phyloP scores from a whole-genome alignment of 2,329 filamentous ascomycete species.

The Zasmidium citrigriseum region DNA sequence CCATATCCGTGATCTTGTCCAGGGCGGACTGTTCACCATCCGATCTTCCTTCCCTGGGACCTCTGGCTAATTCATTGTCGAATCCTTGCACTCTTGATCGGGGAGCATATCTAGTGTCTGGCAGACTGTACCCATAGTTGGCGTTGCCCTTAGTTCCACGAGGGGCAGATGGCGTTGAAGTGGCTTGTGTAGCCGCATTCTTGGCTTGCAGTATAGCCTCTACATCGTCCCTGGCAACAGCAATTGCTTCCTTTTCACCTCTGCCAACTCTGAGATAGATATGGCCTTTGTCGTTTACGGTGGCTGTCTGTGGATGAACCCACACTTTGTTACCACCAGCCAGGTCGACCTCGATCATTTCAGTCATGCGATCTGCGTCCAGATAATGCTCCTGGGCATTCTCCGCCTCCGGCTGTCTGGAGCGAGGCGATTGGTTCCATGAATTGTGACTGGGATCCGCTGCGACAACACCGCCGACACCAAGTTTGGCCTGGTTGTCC shows the following conservation, averaged over 20 bases:
- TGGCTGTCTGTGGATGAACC: conserved; percentile 51
- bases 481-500: conserved; percentile 39
- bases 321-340: conserved; percentile 56
- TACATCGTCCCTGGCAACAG: conserved; percentile 32
- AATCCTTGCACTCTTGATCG: conserved; percentile 21
- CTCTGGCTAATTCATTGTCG: conserved; percentile 25
- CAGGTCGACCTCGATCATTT: conserved; percentile 44
- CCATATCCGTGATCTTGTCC: not conserved
- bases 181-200: conserved; percentile 13
- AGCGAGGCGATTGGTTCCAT: conserved; percentile 10
- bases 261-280: conserved; percentile 40
- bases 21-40: not conserved
- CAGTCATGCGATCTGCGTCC: conserved; percentile 42
- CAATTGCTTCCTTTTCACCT: conserved; percentile 34
- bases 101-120: conserved; percentile 21
- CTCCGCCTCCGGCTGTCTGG: not conserved
- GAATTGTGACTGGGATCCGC: conserved; percentile 32
- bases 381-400: conserved; percentile 36
- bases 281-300: conserved; percentile 46
- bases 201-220: conserved; percentile 26
- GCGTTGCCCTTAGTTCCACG: conserved; percentile 18
- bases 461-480: conserved; percentile 48
- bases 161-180: conserved; percentile 9
- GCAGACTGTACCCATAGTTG: conserved; percentile 30
- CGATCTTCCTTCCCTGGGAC: not conserved